These are phyloP conservation scores for Mycena haematopus DNA, from an alignment of 768 basidiomycete genomes.

Conservation along the genomic window DNA sequence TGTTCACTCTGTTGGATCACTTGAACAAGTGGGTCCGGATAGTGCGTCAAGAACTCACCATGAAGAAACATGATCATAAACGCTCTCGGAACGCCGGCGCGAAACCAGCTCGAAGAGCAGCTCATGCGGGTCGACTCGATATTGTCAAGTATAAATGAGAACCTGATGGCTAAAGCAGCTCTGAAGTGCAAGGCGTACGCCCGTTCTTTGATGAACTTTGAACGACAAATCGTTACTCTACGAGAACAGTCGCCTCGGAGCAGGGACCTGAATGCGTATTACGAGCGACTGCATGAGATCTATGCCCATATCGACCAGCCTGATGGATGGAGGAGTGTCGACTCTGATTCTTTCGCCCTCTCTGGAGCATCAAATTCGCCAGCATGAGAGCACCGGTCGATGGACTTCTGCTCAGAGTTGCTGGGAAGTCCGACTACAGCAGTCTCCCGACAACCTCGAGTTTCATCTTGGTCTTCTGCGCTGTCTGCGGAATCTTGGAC, in stretches of 20 bases:
- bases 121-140: conserved; percentile 80
- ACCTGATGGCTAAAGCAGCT: conserved; percentile 92
- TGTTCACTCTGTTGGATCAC: conserved; percentile 95
- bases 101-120: conserved; percentile 59
- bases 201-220: conserved; percentile 93
- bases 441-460: conserved; percentile 86
- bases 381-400: conserved; percentile 94
- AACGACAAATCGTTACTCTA: conserved; percentile 74
- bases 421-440: conserved; percentile 95
- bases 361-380: conserved; percentile 93
- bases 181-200: conserved; percentile 95
- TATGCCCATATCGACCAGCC: conserved; percentile 97
- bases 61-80: conserved; percentile 57
- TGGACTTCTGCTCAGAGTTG: conserved; percentile 99
- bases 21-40: conserved; percentile 88
- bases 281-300: conserved; percentile 93
- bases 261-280: conserved; percentile 69
- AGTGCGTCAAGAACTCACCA: conserved; percentile 67
- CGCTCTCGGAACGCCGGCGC: conserved; percentile 49
- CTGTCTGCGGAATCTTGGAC: conserved; percentile 92
- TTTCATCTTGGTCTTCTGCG: conserved; percentile 90
- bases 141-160: conserved; percentile 81
- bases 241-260: conserved; percentile 47
- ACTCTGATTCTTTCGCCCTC: conserved; percentile 87
- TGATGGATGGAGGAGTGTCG: conserved; percentile 97